Conservation (phyloP, 2,329 filamentous ascomycete species). For the Aspergillus spinulosporus region DNA sequence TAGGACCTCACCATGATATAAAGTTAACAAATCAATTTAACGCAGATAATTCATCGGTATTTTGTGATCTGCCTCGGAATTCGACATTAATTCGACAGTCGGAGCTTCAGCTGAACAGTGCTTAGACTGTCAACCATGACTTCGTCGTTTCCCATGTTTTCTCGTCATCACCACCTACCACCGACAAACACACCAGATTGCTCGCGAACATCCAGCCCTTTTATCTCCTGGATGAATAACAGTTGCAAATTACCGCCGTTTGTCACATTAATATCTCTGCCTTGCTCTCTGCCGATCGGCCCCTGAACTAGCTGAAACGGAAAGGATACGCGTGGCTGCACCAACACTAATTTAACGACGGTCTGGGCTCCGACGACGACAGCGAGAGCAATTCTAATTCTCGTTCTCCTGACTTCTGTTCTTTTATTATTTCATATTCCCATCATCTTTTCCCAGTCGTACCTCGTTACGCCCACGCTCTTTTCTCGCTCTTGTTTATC, state of each 20-base stretch:
- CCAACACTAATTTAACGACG: slow-evolving; percentile 16
- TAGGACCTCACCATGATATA: slow-evolving; percentile 1
- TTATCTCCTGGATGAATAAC: not conserved
- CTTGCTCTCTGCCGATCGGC: slow-evolving; percentile 12
- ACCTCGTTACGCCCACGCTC: slow-evolving; percentile 3
- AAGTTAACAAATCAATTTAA: not conserved
- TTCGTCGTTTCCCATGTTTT: not conserved
- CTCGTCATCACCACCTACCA: not conserved
- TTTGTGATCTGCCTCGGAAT: not conserved
- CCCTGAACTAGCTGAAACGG: slow-evolving; percentile 21
- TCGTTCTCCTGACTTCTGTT: slow-evolving; percentile 11
- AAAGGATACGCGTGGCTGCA: slow-evolving; percentile 22
- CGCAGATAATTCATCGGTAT: not conserved
- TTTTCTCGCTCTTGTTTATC: slow-evolving; percentile 7
- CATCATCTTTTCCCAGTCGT: not conserved
- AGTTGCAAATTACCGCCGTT: not conserved
- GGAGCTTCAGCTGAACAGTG: not conserved
- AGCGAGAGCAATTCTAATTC: not conserved
- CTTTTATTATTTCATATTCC: slow-evolving; percentile 6
- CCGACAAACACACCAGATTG: not conserved
- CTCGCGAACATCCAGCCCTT: not conserved
- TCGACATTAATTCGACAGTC: not conserved
- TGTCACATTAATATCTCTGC: not conserved
- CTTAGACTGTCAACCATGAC: not conserved
- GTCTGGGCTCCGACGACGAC: slow-evolving; percentile 11